These are phyloP conservation scores for Cladosporium sp. DNA, from an alignment of 2,329 filamentous ascomycete species.

Conservation along the genomic window DNA sequence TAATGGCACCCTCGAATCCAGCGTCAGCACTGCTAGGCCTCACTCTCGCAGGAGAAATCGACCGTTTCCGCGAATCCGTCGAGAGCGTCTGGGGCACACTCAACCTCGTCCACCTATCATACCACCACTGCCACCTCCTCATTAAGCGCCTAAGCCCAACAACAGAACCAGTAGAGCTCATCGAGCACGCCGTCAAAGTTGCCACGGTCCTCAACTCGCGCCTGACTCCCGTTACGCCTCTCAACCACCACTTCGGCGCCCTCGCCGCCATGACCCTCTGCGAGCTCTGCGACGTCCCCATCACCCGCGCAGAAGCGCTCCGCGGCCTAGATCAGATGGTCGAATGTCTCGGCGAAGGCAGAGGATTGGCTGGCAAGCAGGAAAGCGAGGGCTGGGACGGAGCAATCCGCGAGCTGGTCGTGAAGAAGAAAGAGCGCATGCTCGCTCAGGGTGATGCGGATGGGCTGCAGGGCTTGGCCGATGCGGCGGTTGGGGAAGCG, in stretches of 20 bases:
- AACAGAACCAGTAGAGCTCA: slow-evolving; percentile 56
- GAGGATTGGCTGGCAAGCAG: slow-evolving; percentile 44
- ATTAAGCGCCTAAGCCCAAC: slow-evolving; percentile 61
- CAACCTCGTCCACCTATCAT: slow-evolving; percentile 65
- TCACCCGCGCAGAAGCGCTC: slow-evolving; percentile 58
- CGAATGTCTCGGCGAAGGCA: slow-evolving; percentile 50
- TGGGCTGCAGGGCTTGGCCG: slow-evolving; percentile 61
- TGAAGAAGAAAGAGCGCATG: slow-evolving; percentile 43
- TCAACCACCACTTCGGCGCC: slow-evolving; percentile 67
- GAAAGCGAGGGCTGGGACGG: slow-evolving; percentile 59
- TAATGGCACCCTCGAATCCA: slow-evolving; percentile 45
- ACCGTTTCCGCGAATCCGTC: slow-evolving; percentile 66
- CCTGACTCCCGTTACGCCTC: slow-evolving; percentile 58
- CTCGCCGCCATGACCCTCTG: slow-evolving; percentile 62
- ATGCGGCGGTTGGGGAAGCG: slow-evolving; percentile 40
- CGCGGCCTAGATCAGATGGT: slow-evolving; percentile 57
- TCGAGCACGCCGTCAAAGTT: slow-evolving; percentile 62
- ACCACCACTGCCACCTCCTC: slow-evolving; percentile 69
- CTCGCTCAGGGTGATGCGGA: slow-evolving; percentile 36
- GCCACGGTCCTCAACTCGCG: slow-evolving; percentile 59
- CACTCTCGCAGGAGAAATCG: slow-evolving; percentile 59
- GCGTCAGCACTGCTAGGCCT: slow-evolving; percentile 49
- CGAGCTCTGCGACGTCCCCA: slow-evolving; percentile 58
- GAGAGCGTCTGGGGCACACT: slow-evolving; percentile 54
- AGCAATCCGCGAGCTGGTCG: slow-evolving; percentile 55